phyloP scores from a whole-genome alignment of 176 grass and related monocot species.

The Eremochloa ophiuroides region DNA sequence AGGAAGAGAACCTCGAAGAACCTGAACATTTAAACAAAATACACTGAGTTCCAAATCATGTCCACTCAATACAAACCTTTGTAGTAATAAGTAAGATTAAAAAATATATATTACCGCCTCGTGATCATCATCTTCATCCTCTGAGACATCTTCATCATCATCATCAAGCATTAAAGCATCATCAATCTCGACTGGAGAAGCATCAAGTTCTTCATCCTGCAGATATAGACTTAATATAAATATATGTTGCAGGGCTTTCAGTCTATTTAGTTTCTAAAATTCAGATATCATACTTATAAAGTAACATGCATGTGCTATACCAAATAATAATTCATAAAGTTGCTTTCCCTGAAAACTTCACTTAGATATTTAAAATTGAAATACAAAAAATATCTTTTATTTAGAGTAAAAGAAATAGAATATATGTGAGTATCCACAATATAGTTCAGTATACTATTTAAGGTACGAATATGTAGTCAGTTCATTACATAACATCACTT shows the following conservation, averaged over 20 bases:
- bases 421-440: background rate
- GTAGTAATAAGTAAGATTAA: background rate
- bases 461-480: background rate
- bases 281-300: background rate
- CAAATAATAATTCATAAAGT: background rate
- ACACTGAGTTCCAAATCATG: background rate
- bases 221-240: background rate
- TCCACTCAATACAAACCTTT: background rate
- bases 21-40: slow-evolving; percentile 41
- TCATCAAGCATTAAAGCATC: slow-evolving; percentile 81
- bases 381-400: background rate
- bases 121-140: slow-evolving; percentile 81
- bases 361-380: background rate
- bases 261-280: slow-evolving; percentile 1
- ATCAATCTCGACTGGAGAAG: slow-evolving; percentile 75
- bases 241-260: background rate
- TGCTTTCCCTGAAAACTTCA: background rate
- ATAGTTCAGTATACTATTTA: background rate
- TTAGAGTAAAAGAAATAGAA: background rate
- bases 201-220: slow-evolving; percentile 70
- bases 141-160: slow-evolving; percentile 68
- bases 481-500: background rate
- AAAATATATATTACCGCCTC: slow-evolving; percentile 25
- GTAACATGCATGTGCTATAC: background rate
- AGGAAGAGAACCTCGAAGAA: slow-evolving; percentile 67